phyloP scores from a whole-genome alignment of 768 basidiomycete genomes.

The Tricholoma sp. region DNA sequence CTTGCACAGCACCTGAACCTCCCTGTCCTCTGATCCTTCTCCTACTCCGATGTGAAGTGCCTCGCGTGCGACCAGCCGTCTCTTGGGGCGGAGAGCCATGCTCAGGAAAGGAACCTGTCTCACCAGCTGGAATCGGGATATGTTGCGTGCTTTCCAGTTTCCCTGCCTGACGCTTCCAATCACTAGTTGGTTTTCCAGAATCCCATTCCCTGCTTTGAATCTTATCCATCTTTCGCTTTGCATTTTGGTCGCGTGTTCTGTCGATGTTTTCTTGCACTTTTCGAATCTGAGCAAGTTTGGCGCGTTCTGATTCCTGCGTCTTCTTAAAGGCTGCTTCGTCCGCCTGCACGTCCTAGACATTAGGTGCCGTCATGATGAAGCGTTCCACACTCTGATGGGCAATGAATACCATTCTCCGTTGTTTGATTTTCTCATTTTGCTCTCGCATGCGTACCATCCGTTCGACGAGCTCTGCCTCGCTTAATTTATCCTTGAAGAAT shows the following conservation, averaged over 20 bases:
- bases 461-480: conserved; percentile 53
- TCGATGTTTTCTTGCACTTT: conserved; percentile 69
- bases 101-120: background rate
- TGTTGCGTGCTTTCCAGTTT: conserved; percentile 10
- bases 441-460: conserved; percentile 59
- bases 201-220: conserved; percentile 80
- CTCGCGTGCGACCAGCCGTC: conserved; percentile 23
- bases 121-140: conserved; percentile 7
- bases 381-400: background rate
- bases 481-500: conserved; percentile 26
- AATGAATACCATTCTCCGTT: conserved; percentile 44
- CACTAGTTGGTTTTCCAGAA: conserved; percentile 52
- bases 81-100: conserved; percentile 11
- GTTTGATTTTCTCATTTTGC: conserved; percentile 65
- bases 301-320: conserved; percentile 60
- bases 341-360: conserved; percentile 60
- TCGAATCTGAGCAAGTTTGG: conserved; percentile 49
- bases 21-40: conserved; percentile 33
- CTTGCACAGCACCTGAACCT: conserved; percentile 8
- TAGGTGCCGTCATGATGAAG: background rate
- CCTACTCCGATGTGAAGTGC: conserved; percentile 22
- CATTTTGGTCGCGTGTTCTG: conserved; percentile 71
- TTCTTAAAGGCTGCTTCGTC: conserved; percentile 78
- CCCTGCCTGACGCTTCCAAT: conserved; percentile 23
- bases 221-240: conserved; percentile 79